Conservation (phyloP, 495 filamentous ascomycete species). For the Glarea lozoyensis region DNA sequence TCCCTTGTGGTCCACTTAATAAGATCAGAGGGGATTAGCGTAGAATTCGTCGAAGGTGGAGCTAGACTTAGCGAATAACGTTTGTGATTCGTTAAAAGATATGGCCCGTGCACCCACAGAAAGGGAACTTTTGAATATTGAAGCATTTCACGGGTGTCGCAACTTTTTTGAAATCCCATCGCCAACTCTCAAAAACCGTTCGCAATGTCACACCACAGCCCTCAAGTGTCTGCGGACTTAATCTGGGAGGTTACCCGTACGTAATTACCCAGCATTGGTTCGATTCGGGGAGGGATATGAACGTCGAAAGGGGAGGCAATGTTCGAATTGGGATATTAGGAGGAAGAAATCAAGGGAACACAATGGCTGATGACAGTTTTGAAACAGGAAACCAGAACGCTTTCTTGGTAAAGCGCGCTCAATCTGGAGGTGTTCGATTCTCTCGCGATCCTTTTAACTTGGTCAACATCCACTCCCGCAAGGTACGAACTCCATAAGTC, state of each 20-base stretch:
- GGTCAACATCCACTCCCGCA: slow-evolving; percentile 80
- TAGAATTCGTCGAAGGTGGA: background rate
- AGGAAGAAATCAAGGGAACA: too few relatives aligned
- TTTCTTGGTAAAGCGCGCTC: slow-evolving; percentile 82
- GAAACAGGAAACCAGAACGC: slow-evolving; percentile 64
- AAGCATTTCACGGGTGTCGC: slow-evolving; percentile 21
- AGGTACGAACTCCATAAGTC: slow-evolving; percentile 47
- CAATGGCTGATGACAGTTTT: slow-evolving; percentile 15
- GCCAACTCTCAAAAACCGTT: too few relatives aligned
- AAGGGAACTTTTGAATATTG: slow-evolving; percentile 19
- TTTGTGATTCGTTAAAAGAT: background rate
- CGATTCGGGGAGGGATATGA: background rate
- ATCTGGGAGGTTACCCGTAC: slow-evolving; percentile 86
- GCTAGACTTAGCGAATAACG: too few relatives aligned
- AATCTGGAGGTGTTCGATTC: slow-evolving; percentile 69
- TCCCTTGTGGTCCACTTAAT: background rate
- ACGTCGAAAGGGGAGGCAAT: slow-evolving; percentile 2
- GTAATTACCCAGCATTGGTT: slow-evolving; percentile 25
- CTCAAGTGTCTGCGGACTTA: slow-evolving; percentile 70
- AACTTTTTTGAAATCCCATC: too few relatives aligned
- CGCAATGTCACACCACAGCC: slow-evolving; percentile 39
- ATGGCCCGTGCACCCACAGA: slow-evolving; percentile 35
- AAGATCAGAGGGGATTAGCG: background rate
- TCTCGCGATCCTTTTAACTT: slow-evolving; percentile 91
- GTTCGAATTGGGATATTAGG: background rate